These are phyloP conservation scores for Neonectria hederae DNA, from an alignment of 2,329 filamentous ascomycete species.

Conservation along the genomic window DNA sequence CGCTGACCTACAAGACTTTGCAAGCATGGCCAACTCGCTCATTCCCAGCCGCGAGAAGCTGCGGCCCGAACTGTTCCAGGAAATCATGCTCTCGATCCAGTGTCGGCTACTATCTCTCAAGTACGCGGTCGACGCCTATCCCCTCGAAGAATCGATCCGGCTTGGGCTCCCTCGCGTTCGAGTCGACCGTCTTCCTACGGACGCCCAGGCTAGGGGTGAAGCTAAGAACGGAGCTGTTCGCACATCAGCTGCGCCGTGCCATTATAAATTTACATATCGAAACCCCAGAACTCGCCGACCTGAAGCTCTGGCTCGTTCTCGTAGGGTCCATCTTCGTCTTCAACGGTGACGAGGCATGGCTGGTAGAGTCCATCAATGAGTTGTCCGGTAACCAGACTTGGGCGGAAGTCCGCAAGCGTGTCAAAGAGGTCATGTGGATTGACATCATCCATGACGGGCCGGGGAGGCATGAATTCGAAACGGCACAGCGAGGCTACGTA, in stretches of 20 bases:
- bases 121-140: slow-evolving; percentile 19
- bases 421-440: slow-evolving; percentile 41
- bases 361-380: slow-evolving; percentile 29
- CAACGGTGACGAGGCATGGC: slow-evolving; percentile 34
- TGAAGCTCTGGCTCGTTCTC: slow-evolving; percentile 42
- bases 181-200: slow-evolving; percentile 42
- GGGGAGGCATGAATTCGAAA: slow-evolving; percentile 28
- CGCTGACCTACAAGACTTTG: slow-evolving; percentile 45
- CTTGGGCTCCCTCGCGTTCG: slow-evolving; percentile 45
- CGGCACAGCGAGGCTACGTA: background rate
- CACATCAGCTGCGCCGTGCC: slow-evolving; percentile 17
- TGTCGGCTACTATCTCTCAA: slow-evolving; percentile 43
- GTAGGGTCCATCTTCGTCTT: slow-evolving; percentile 39
- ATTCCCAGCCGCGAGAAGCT: slow-evolving; percentile 36
- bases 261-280: slow-evolving; percentile 23
- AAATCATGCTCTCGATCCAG: slow-evolving; percentile 45
- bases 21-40: slow-evolving; percentile 38
- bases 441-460: slow-evolving; percentile 35
- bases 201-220: slow-evolving; percentile 25
- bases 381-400: slow-evolving; percentile 30
- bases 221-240: slow-evolving; percentile 28
- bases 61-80: slow-evolving; percentile 40
- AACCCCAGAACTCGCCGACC: slow-evolving; percentile 13
- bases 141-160: slow-evolving; percentile 36
- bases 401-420: slow-evolving; percentile 32